A percentile compares a stretch with the other conserved stretches of the same genome.
These are phyloP conservation scores for Abelmoschus esculentus DNA, from an alignment of 345 rosid genomes.

Conservation along the genomic window DNA sequence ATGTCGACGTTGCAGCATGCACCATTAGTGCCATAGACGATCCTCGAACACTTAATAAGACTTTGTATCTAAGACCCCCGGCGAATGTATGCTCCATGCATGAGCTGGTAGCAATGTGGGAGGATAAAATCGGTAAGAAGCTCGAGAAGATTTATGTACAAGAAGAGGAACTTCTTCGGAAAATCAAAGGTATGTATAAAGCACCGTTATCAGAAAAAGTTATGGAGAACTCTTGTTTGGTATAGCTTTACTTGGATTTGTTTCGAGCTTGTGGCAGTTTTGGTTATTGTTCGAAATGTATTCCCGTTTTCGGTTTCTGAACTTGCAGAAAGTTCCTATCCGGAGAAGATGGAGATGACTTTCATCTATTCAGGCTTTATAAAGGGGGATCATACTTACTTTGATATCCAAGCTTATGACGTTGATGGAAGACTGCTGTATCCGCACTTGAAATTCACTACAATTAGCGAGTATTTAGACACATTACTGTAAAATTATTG, in stretches of 20 bases:
- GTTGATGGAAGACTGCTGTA: constrained; percentile 41
- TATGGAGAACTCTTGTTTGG: neutral
- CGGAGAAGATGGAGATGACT: constrained; percentile 35
- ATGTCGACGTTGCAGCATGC: constrained; percentile 59
- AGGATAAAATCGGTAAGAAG: constrained; percentile 51
- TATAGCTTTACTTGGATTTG: neutral
- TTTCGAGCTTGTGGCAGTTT: neutral
- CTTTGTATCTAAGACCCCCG: constrained; percentile 54
- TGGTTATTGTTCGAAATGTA: neutral
- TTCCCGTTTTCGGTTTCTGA: neutral
- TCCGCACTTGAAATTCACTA: constrained; percentile 44
- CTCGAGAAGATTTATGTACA: constrained; percentile 44
- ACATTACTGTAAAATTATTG: constrained; percentile 19
- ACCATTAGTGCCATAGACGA: constrained; percentile 58
- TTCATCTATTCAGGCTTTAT: constrained; percentile 49
- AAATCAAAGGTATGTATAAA: constrained; percentile 46
- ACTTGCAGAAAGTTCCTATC: constrained; percentile 53
- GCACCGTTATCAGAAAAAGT: neutral
- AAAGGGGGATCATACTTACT: constrained; percentile 54
- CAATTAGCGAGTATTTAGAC: constrained; percentile 34
- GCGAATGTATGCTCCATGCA: constrained; percentile 63
- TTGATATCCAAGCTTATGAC: constrained; percentile 33
- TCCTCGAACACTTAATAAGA: constrained; percentile 52
- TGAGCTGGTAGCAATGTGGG: constrained; percentile 63
- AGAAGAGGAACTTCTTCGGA: constrained; percentile 54